Evolutionary conservation across 139 green algal species (phyloP).

Genomic region (Micromonas commoda): DNA sequence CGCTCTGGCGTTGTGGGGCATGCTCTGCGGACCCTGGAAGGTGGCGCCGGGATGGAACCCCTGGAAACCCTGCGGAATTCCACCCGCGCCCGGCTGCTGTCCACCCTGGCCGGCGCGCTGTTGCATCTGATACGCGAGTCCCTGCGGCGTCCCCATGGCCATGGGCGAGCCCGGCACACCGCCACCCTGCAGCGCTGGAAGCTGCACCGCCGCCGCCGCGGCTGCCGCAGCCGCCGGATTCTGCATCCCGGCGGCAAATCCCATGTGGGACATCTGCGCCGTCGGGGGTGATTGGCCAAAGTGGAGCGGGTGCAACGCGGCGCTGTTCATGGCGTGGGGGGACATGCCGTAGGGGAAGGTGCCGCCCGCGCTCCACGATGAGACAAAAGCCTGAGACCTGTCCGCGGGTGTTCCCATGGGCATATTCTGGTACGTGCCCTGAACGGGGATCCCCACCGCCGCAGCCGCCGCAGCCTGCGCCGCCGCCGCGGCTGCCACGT

Average conservation of each 20-base stretch:
- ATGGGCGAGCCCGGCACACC: neutral
- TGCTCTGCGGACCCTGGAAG: too few relatives aligned
- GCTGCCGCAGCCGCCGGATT: neutral
- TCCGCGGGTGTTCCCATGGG: too few relatives aligned
- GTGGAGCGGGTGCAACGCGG: constrained; percentile 19
- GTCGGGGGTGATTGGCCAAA: constrained; percentile 18
- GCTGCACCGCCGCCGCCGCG: constrained; percentile 7
- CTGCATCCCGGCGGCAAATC: neutral
- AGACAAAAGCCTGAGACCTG: too few relatives aligned
- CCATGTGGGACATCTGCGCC: neutral
- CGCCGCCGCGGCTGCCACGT: neutral
- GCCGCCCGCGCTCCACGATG: too few relatives aligned
- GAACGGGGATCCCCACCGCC: neutral
- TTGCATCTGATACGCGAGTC: neutral
- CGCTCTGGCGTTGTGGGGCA: too few relatives aligned
- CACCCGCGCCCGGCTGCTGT: too few relatives aligned
- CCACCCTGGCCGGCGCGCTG: too few relatives aligned
- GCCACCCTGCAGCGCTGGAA: constrained; percentile 6
- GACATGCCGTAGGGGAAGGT: neutral
- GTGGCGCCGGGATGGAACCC: too few relatives aligned
- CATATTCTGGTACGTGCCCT: too few relatives aligned
- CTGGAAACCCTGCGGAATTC: too few relatives aligned
- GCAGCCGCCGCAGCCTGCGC: neutral
- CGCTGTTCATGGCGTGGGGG: constrained; percentile 18
- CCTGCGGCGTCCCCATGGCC: neutral